Conservation (phyloP, 164 flowering plant species). For the Magnolia kwangsiensis region DNA sequence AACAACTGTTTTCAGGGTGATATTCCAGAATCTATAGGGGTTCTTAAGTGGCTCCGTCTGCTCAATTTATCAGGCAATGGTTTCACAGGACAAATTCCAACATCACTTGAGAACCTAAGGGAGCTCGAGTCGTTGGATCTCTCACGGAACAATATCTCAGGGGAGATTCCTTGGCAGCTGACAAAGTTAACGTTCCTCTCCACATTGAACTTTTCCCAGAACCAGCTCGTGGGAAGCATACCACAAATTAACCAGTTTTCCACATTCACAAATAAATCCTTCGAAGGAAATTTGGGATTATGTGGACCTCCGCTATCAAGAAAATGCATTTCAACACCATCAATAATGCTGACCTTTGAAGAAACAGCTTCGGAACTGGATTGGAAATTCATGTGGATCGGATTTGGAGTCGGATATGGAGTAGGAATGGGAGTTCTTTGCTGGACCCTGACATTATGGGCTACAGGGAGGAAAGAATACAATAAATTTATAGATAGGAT, state of each 20-base stretch:
- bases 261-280: slow-evolving; percentile 10
- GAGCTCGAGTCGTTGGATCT: slow-evolving; percentile 14
- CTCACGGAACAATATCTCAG: slow-evolving; percentile 11
- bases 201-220: slow-evolving; percentile 13
- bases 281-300: slow-evolving; percentile 9
- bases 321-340: neutral
- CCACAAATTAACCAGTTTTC: slow-evolving; percentile 13
- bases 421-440: slow-evolving; percentile 36
- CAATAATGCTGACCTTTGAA: neutral
- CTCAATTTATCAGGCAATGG: slow-evolving; percentile 8
- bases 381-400: slow-evolving; percentile 41
- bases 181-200: slow-evolving; percentile 12
- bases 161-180: slow-evolving; percentile 16
- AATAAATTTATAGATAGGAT: slow-evolving; percentile 25
- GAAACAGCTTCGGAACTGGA: neutral
- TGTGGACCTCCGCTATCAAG: slow-evolving; percentile 13
- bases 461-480: slow-evolving; percentile 33
- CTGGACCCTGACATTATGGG: slow-evolving; percentile 35
- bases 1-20: too few relatives aligned
- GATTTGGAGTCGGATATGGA: slow-evolving; percentile 40
- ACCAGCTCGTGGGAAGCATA: slow-evolving; percentile 12
- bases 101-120: neutral
- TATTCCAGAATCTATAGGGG: neutral
- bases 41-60: slow-evolving; percentile 5
- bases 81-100: slow-evolving; percentile 12